These are phyloP conservation scores for Laetiporus sulphureus DNA, from an alignment of 1,284 basidiomycete species.

Conservation along the genomic window DNA sequence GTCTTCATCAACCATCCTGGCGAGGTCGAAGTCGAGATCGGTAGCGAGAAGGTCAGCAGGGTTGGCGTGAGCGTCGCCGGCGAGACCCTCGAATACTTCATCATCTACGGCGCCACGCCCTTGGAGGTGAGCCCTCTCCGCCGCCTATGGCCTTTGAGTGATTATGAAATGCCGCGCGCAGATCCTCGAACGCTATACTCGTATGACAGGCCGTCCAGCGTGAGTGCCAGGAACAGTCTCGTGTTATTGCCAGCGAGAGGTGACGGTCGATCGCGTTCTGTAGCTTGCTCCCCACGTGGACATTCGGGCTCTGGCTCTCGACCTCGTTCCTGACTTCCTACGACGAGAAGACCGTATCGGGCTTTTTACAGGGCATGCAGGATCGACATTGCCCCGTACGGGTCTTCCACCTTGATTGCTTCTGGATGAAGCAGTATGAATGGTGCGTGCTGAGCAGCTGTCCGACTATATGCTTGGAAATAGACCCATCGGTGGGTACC, in stretches of 20 bases:
- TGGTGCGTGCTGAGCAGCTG: conserved; percentile 32
- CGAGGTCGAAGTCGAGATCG: conserved; percentile 72
- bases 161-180: conserved; percentile 15
- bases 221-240: conserved; percentile 22
- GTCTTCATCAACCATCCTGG: conserved; percentile 73
- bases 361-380: conserved; percentile 67
- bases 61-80: conserved; percentile 64
- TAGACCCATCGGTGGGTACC: neutral
- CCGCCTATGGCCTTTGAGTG: neutral
- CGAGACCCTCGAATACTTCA: conserved; percentile 57
- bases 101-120: conserved; percentile 62
- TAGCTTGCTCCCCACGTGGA: conserved; percentile 64
- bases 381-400: conserved; percentile 62
- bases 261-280: conserved; percentile 3
- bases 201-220: conserved; percentile 62
- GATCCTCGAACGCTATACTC: conserved; percentile 57
- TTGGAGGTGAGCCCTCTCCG: conserved; percentile 38
- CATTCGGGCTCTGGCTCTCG: conserved; percentile 72
- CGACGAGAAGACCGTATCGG: conserved; percentile 58
- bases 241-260: neutral
- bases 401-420: conserved; percentile 76
- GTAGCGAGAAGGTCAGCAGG: conserved; percentile 67
- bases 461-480: neutral
- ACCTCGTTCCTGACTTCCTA: conserved; percentile 73
- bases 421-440: conserved; percentile 78